phyloP scores from a whole-genome alignment of 2,329 filamentous ascomycete genomes.

The Scorias spongiosa region DNA sequence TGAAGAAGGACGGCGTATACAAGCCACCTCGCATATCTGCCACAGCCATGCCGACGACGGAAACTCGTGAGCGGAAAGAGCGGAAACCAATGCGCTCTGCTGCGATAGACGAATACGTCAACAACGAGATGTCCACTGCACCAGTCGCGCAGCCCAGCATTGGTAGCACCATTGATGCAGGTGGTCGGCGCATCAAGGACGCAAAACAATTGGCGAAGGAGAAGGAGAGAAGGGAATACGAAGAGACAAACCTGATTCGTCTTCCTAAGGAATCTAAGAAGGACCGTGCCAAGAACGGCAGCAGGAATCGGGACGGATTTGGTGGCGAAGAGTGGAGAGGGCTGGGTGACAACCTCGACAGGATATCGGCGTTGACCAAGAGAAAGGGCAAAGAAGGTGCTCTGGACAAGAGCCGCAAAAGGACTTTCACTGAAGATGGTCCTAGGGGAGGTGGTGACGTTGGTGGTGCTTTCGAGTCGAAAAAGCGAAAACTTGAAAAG shows the following conservation, averaged over 20 bases:
- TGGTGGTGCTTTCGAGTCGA: slow-evolving; percentile 60
- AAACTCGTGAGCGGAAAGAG: slow-evolving; percentile 42
- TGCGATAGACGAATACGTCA: slow-evolving; percentile 84
- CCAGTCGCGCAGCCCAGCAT: slow-evolving; percentile 80
- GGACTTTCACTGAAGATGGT: slow-evolving; percentile 58
- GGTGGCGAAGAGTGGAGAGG: slow-evolving; percentile 90
- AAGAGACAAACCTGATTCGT: slow-evolving; percentile 83
- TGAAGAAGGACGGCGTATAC: slow-evolving; percentile 55
- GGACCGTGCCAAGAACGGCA: slow-evolving; percentile 49
- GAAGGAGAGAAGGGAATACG: slow-evolving; percentile 66
- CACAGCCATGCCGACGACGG: slow-evolving; percentile 50
- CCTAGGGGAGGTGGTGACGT: slow-evolving; percentile 48
- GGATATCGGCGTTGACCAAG: slow-evolving; percentile 70
- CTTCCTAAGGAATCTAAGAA: slow-evolving; percentile 81
- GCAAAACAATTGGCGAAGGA: slow-evolving; percentile 62
- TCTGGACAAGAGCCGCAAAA: slow-evolving; percentile 76
- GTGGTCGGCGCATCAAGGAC: slow-evolving; percentile 67
- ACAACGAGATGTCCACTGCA: slow-evolving; percentile 64
- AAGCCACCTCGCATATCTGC: slow-evolving; percentile 77
- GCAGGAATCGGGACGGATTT: slow-evolving; percentile 41
- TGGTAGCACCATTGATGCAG: slow-evolving; percentile 65
- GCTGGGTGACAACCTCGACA: slow-evolving; percentile 69
- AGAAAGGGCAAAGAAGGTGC: slow-evolving; percentile 45
- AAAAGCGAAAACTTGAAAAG: slow-evolving; percentile 35
- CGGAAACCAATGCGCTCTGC: slow-evolving; percentile 56